Conservation (phyloP, 257 asterid genomes). For the Ocimum tenuiflorum region DNA sequence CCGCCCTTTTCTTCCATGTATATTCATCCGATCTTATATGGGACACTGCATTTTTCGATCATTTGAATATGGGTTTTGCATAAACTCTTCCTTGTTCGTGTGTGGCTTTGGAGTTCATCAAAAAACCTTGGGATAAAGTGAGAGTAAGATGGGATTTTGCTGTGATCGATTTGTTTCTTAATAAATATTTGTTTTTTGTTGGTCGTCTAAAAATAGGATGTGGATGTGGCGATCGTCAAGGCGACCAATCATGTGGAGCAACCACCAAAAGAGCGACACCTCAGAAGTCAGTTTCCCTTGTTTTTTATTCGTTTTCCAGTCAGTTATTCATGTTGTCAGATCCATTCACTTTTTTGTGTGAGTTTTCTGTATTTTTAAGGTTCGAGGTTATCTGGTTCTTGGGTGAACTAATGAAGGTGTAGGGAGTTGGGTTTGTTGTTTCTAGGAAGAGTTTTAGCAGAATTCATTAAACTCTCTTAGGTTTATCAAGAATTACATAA, state of each 20-base stretch:
- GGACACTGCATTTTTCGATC: not conserved
- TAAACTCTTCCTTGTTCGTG: not conserved
- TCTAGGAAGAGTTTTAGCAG: not conserved
- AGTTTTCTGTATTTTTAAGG: slow-evolving; percentile 15
- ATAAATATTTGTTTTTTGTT: not conserved
- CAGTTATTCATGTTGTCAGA: slow-evolving; percentile 17
- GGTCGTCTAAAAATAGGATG: slow-evolving; percentile 53
- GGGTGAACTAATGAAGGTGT: not conserved
- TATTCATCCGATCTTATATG: not conserved
- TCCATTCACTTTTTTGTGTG: slow-evolving; percentile 22
- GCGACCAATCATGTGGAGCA: slow-evolving; percentile 96
- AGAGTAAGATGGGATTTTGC: not conserved
- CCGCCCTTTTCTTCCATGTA: not conserved
- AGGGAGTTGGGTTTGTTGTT: not conserved
- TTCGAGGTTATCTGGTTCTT: not conserved
- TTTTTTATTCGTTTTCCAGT: not conserved
- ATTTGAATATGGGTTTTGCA: slow-evolving; percentile 11
- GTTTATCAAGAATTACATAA: not conserved
- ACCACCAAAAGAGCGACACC: slow-evolving; percentile 91
- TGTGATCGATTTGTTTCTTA: not conserved
- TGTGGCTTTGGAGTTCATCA: slow-evolving; percentile 2
- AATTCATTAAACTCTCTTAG: too few species aligned
- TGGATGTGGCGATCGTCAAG: slow-evolving; percentile 97
- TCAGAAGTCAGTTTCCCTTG: slow-evolving; percentile 54
- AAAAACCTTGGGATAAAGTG: slow-evolving; percentile 3